Conservation (phyloP, 2,329 filamentous ascomycete genomes). For the Bisporella sp. region DNA sequence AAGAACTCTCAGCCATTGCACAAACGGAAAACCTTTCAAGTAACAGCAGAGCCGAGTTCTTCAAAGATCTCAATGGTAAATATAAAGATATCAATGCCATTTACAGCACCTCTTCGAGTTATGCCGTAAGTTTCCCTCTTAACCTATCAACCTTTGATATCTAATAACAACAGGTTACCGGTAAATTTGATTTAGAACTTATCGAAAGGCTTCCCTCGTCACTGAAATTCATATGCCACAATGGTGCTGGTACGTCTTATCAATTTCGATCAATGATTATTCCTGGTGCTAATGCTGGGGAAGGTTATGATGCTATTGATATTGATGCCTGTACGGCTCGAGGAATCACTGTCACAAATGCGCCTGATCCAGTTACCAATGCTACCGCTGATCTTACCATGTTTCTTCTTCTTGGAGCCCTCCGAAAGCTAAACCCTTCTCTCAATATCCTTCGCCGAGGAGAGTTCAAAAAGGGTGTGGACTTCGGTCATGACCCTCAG, state of each 20-base stretch:
- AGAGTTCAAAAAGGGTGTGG: constrained; percentile 45
- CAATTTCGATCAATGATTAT: no score
- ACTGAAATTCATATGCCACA: constrained; percentile 52
- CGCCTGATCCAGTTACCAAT: constrained; percentile 69
- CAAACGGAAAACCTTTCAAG: background rate
- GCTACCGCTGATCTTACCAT: constrained; percentile 74
- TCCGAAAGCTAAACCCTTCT: constrained; percentile 59
- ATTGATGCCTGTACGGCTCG: constrained; percentile 56
- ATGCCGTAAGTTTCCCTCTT: background rate
- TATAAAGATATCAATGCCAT: constrained; percentile 56
- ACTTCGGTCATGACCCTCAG: constrained; percentile 61
- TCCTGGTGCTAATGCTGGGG: no score
- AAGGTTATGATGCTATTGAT: constrained; percentile 75
- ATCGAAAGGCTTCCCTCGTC: constrained; percentile 45
- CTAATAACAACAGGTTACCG: constrained; percentile 40
- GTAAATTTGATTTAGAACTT: constrained; percentile 62
- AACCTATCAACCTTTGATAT: constrained; percentile 15
- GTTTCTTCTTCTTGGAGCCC: constrained; percentile 71
- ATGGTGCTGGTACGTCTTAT: constrained; percentile 41
- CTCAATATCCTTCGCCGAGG: constrained; percentile 49
- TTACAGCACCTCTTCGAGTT: constrained; percentile 57
- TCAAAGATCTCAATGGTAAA: constrained; percentile 55
- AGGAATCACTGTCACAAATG: constrained; percentile 64
- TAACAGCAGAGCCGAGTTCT: constrained; percentile 58
- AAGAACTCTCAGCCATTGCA: no score